Evolutionary conservation across 176 grass and related monocot species (phyloP), one percentile per base, ranked within the genome.

Genomic region (Musa beccarii): DNA sequence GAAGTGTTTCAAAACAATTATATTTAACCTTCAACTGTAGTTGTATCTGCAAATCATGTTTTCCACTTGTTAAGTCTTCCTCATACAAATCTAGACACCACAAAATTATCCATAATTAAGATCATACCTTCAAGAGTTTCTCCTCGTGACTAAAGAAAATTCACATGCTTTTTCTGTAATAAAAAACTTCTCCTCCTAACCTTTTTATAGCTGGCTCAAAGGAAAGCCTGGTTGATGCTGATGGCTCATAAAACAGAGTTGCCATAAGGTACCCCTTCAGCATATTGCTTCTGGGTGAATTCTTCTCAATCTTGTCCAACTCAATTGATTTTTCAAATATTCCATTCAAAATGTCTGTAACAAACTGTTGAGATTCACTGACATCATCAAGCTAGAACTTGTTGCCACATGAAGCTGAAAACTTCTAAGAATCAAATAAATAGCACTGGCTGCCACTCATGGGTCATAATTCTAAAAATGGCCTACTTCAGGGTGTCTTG

Each of bases 221-320:
- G 15, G 90, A 93, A 77, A 93, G 90, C 50, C 90, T 86, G 34
- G 94, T 93, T 80, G 88, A 80, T 8, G 94, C 89, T 62, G 94
- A 97, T 51, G 88, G 94, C 82, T 98, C 90, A 66, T 22, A 22
- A 22, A 97, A 97, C 59, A 93, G 86, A 85, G 86, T 91, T 59
- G 90, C 94, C 94, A 98, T 89, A 79, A 98, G 85, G 78, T 84
- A 85, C 0, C 94, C 94, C 79, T 90, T 84, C 25, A 98, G 81
- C 77, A 98, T 73, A 72, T 77, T 81, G 72, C 84, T 91, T 54
- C 80, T 74, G 19, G 68, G 71, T 29, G 81, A 79, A 69, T 75
- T 82, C 49, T 75, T 84, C 80, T 89, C 94, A 52, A 93, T 76
- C 51, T 62, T 83, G 78, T 98, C 94, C 94, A 91, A 93, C 79